A percentile compares a stretch with the other conserved stretches of the same genome.
phyloP scores from a whole-genome alignment of 768 basidiomycete genomes.

The Favolaschia claudopus region DNA sequence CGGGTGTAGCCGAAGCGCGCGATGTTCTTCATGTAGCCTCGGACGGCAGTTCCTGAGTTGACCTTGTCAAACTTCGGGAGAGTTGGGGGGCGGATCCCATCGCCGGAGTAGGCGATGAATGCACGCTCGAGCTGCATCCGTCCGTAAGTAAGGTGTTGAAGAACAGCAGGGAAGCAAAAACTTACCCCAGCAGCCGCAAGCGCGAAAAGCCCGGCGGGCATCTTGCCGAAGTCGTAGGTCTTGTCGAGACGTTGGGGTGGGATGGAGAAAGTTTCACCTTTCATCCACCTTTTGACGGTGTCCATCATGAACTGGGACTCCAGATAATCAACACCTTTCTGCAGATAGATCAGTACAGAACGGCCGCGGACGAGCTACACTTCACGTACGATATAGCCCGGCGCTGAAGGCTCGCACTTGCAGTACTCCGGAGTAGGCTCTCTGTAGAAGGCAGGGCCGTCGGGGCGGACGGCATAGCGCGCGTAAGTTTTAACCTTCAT shows the following conservation, averaged over 20 bases:
- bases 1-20: background rate
- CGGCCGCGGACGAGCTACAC: too few species aligned
- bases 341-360: background rate
- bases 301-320: background rate
- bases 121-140: constrained; percentile 7
- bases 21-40: background rate
- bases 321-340: background rate
- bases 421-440: background rate
- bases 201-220: background rate
- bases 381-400: too few species aligned
- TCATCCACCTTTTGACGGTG: background rate
- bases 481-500: background rate
- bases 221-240: background rate
- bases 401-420: background rate
- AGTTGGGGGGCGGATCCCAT: background rate
- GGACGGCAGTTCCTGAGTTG: background rate
- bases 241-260: background rate
- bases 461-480: background rate
- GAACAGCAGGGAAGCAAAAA: background rate
- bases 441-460: constrained; percentile 8
- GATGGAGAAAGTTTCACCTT: background rate
- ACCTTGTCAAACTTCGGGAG: background rate
- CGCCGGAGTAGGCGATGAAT: background rate
- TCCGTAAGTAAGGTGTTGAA: background rate
- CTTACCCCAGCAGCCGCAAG: background rate